Evolutionary conservation across 495 filamentous ascomycete genomes (phyloP), one percentile per base, ranked within the genome.

Genomic region (Podospora anserina): DNA sequence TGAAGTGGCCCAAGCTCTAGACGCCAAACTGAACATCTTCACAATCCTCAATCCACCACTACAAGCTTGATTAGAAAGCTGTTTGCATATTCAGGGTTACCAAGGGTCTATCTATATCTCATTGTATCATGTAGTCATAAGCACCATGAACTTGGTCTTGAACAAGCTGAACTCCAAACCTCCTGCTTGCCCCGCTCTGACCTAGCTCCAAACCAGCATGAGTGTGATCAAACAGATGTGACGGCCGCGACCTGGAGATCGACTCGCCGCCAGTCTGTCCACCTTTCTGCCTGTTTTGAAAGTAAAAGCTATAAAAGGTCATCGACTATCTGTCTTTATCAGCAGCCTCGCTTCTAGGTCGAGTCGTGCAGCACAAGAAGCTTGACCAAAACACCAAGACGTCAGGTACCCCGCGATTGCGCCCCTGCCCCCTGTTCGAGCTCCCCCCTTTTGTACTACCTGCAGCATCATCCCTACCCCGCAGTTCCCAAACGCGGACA

Each of bases 381-480:
- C 39, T 49, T 49, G 9, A 49, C 0, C 39, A 6, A 6, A 49
- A 3, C 39, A 49, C 39, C 39, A 49, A 49, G 39, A 49, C 39
- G 39, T 49, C 39, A 49, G 39, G 39, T 49, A 49, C 39, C 39
- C 39, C 39, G 39, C 39, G 39, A 49, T 49, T 49, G 39, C 39
- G 39, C 39, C 39, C 39, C 39, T 49, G 9, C 13, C 39, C 39
- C 39, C 39, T 49, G 39, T 49, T 49, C 39, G 13, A 49, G 39
- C 39, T 49, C 39, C 39, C 39, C 39, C 39, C 39, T 49, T 49
- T 49, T 49, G 39, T 49, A 49, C 39, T 11, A 49, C 39, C 39
- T 11, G 39, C 13, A 49, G 39, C 39, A 49, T 49, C 39, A 49
- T 18, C 39, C 39, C 55, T 58, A 62, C 60, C 60, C 60, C 60